Percentiles rank a stretch among this genome's conserved stretches.
Evolutionary conservation across 208 protist species (phyloP).

Genomic region (Wallacemonas sp.): DNA sequence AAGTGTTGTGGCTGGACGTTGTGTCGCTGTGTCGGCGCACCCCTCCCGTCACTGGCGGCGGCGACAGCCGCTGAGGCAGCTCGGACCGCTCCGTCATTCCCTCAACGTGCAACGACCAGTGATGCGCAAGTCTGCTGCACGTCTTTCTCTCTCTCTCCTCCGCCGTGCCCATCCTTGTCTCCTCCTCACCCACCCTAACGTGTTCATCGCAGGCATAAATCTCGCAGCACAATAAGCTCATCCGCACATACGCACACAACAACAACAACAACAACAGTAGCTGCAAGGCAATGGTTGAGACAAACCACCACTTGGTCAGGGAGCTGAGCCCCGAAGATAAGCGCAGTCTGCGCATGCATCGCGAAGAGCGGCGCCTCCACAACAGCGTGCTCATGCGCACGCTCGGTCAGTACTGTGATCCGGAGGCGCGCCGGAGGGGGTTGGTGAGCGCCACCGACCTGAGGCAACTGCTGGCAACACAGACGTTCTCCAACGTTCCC

Average conservation of each 20-base stretch:
- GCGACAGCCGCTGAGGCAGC: no score
- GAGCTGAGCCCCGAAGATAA: not conserved
- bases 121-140: no score
- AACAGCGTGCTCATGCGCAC: slow-evolving; percentile 1
- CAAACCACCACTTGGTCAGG: not conserved
- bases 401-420: slow-evolving; percentile 6
- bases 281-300: slow-evolving; percentile 17
- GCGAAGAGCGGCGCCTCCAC: not conserved
- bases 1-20: no score
- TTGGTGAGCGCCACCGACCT: not conserved
- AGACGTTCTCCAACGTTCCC: slow-evolving; percentile 4
- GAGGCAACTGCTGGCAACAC: not conserved
- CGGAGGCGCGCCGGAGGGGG: not conserved
- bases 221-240: no score
- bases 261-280: not conserved
- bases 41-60: no score
- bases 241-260: not conserved
- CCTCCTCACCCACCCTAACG: no score
- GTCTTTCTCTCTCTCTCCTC: no score
- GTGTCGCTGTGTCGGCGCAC: no score
- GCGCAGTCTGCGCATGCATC: not conserved
- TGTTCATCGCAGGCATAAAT: no score
- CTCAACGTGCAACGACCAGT: no score
- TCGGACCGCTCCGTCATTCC: no score
- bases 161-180: no score